These are phyloP conservation scores for Aspergillus pseudonomiae DNA, from an alignment of 2,329 filamentous ascomycete genomes.

Conservation along the genomic window DNA sequence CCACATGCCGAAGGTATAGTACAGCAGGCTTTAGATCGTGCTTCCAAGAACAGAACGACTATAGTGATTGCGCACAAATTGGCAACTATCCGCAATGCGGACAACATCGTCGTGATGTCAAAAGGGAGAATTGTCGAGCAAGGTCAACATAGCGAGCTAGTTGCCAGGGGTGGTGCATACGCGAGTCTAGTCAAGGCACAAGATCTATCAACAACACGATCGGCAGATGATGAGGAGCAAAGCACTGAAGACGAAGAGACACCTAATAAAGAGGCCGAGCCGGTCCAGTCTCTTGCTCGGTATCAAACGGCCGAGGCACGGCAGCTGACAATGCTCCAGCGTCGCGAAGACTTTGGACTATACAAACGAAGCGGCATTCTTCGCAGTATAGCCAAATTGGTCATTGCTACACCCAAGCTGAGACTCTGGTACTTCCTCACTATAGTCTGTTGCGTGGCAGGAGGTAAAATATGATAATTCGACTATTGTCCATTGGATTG, in stretches of 20 bases:
- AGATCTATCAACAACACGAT: conserved; percentile 37
- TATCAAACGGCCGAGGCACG: not conserved
- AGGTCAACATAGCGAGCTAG: conserved; percentile 44
- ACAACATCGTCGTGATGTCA: conserved; percentile 49
- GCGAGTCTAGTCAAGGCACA: conserved; percentile 50
- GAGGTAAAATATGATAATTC: not conserved
- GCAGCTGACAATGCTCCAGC: not conserved
- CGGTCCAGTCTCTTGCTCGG: not conserved
- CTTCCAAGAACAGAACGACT: conserved; percentile 57
- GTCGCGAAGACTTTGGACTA: not conserved
- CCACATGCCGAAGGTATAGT: conserved; percentile 85
- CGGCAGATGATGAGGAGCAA: not conserved
- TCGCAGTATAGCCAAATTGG: not conserved
- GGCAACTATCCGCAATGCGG: conserved; percentile 45
- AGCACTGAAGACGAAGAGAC: not conserved
- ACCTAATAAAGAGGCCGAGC: not conserved
- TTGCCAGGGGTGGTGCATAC: conserved; percentile 41
- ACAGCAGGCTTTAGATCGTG: conserved; percentile 76
- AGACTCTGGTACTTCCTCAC: not conserved
- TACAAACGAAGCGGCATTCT: not conserved
- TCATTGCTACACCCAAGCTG: not conserved
- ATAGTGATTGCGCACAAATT: conserved; percentile 48
- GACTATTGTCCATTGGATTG: not conserved
- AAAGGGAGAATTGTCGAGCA: conserved; percentile 47
- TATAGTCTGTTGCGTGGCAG: not conserved